Percentiles rank a stretch among this genome's conserved stretches.
These are phyloP conservation scores for Aspergillus tamarii DNA, from an alignment of 2,329 filamentous ascomycete genomes.

Conservation along the genomic window DNA sequence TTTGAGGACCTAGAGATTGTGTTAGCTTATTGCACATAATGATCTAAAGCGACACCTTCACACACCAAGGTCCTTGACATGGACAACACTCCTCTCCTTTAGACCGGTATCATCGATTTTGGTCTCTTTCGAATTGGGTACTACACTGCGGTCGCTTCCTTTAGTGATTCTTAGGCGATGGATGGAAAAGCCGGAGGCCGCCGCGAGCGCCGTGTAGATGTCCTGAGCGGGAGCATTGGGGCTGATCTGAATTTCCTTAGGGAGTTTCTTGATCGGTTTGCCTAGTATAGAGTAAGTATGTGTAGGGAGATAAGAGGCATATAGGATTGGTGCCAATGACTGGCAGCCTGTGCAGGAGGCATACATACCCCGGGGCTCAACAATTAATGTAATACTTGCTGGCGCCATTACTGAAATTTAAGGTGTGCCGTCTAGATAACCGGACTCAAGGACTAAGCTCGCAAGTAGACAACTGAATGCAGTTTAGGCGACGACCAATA, in stretches of 20 bases:
- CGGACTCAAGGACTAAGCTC: neutral
- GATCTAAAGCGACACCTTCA: constrained; percentile 6
- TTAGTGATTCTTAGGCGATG: constrained; percentile 68
- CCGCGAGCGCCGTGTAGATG: constrained; percentile 61
- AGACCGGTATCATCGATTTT: constrained; percentile 61
- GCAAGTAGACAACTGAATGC: neutral
- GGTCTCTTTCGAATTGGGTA: constrained; percentile 57
- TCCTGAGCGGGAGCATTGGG: constrained; percentile 56
- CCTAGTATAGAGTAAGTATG: constrained; percentile 40
- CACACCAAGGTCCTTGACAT: constrained; percentile 92
- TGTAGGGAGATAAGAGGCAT: neutral
- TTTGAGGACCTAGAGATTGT: constrained; percentile 71
- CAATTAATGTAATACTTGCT: constrained; percentile 40
- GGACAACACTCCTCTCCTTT: constrained; percentile 64
- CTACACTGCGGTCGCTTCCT: constrained; percentile 61
- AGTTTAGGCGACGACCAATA: neutral
- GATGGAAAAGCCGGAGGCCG: constrained; percentile 57
- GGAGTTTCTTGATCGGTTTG: constrained; percentile 64
- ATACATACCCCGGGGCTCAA: constrained; percentile 50
- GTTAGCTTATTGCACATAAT: constrained; percentile 24
- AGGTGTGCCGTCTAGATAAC: neutral
- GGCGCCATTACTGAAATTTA: constrained; percentile 34
- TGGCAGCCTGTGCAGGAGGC: constrained; percentile 11
- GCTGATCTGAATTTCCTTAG: constrained; percentile 57
- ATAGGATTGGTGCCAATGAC: neutral